These are phyloP conservation scores for Anthracocystis panici-leucophaei DNA, from an alignment of 1,284 basidiomycete genomes.

Conservation along the genomic window DNA sequence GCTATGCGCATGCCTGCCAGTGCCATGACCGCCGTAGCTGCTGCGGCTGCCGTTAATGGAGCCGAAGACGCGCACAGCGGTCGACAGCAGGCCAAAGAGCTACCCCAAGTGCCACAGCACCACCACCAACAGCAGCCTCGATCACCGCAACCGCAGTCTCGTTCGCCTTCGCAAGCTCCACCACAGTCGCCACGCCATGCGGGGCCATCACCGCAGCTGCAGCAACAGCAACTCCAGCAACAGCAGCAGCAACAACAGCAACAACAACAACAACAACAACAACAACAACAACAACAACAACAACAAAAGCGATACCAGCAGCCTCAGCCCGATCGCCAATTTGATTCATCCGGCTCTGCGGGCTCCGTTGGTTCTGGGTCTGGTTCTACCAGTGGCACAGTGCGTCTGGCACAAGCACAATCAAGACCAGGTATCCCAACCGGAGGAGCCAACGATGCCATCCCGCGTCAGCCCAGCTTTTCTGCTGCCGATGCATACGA, in stretches of 20 bases:
- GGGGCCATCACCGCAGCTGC: conserved; percentile 15
- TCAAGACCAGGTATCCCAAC: conserved; percentile 48
- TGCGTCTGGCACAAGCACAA: conserved; percentile 42
- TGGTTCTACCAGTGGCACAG: conserved; percentile 57
- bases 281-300: conserved; percentile 24
- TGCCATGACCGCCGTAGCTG: conserved; percentile 48
- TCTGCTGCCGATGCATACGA: conserved; percentile 52
- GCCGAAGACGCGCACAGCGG: conserved; percentile 23
- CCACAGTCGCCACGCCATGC: conserved; percentile 26
- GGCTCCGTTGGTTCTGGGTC: conserved; percentile 54
- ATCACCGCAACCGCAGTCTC: conserved; percentile 20
- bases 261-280: conserved; percentile 28
- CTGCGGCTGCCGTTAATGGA: conserved; percentile 40
- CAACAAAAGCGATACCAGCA: conserved; percentile 27
- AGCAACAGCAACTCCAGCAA: conserved; percentile 20
- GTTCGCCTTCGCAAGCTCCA: conserved; percentile 25
- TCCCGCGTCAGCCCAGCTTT: conserved; percentile 22
- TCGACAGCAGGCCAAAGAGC: conserved; percentile 36
- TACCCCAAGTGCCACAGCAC: conserved; percentile 40
- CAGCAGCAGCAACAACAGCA: conserved; percentile 28
- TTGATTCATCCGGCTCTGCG: conserved; percentile 39
- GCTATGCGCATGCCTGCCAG: conserved; percentile 55
- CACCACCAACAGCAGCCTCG: conserved; percentile 26
- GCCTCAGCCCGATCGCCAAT: conserved; percentile 37
- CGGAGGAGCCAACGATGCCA: conserved; percentile 7